Conservation (phyloP, 768 basidiomycete species). For the Mycena albidolilacea region DNA sequence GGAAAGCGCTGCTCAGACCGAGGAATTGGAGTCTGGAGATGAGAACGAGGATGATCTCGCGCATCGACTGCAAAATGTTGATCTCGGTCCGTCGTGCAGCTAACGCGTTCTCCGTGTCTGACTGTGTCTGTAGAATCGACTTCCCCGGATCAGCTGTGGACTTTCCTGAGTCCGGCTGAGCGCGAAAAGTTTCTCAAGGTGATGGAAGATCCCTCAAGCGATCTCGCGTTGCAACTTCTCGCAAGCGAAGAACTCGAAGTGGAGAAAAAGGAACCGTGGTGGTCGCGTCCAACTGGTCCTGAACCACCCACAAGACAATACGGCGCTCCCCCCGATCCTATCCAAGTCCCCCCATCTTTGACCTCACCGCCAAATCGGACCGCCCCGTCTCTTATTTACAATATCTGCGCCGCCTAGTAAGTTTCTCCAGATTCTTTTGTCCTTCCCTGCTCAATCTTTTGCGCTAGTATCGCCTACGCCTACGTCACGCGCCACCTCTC, state of each 20-base stretch:
- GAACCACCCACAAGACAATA: conserved; percentile 39
- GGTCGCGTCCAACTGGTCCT: conserved; percentile 59
- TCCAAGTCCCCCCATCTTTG: conserved; percentile 63
- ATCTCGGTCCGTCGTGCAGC: conserved; percentile 67
- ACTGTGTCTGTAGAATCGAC: conserved; percentile 60
- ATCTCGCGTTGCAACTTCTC: conserved; percentile 72
- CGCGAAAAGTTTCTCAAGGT: conserved; percentile 71
- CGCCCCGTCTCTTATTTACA: conserved; percentile 71
- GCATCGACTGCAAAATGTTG: conserved; percentile 66
- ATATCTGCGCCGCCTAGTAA: conserved; percentile 78
- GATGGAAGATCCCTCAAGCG: conserved; percentile 74
- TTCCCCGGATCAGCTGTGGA: conserved; percentile 72
- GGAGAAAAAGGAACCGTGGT: conserved; percentile 79
- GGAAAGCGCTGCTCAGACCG: conserved; percentile 57
- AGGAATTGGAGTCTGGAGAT: conserved; percentile 51
- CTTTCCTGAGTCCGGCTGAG: conserved; percentile 71
- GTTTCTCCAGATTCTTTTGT: conserved; percentile 45
- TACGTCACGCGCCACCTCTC: conserved; percentile 76
- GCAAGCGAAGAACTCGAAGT: conserved; percentile 68
- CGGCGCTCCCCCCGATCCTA: conserved; percentile 59
- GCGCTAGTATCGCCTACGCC: conserved; percentile 77
- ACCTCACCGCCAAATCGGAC: conserved; percentile 52
- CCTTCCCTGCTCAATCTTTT: background rate
- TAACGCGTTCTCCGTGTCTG: background rate
- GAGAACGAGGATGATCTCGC: conserved; percentile 64